phyloP scores from a whole-genome alignment of 768 basidiomycete species.

The Auricularia sp. region DNA sequence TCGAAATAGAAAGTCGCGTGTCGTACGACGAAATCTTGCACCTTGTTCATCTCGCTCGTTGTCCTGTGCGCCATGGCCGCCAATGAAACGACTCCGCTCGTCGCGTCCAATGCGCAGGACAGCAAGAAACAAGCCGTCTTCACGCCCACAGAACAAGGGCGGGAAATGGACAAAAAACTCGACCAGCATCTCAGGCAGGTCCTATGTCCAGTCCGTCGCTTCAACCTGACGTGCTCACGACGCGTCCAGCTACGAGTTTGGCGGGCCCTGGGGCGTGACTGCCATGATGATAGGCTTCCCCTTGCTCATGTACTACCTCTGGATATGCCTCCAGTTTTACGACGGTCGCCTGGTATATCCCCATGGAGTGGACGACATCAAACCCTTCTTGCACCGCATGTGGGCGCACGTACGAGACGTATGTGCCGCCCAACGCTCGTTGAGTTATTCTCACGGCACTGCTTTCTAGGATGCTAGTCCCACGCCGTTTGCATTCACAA shows the following conservation, averaged over 20 bases:
- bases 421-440: constrained; percentile 16
- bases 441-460: background rate
- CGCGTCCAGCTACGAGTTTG: constrained; percentile 77
- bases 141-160: constrained; percentile 54
- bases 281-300: constrained; percentile 96
- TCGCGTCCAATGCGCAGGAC: background rate
- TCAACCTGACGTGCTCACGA: background rate
- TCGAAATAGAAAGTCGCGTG: background rate
- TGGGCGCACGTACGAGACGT: constrained; percentile 79
- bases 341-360: constrained; percentile 75
- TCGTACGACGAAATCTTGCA: background rate
- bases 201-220: background rate
- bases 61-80: background rate
- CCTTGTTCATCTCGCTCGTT: background rate
- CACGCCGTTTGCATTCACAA: constrained; percentile 77
- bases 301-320: constrained; percentile 94
- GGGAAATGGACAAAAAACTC: constrained; percentile 59
- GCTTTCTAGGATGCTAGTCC: constrained; percentile 78
- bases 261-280: constrained; percentile 82
- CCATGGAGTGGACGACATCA: constrained; percentile 53
- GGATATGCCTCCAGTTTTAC: constrained; percentile 96
- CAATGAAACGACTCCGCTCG: background rate
- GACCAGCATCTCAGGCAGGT: constrained; percentile 50
- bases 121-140: background rate
- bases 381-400: constrained; percentile 73